A percentile compares a stretch with the other conserved stretches of the same genome.
phyloP scores from a whole-genome alignment of 768 basidiomycete genomes.

The Rhizopogon sp. region DNA sequence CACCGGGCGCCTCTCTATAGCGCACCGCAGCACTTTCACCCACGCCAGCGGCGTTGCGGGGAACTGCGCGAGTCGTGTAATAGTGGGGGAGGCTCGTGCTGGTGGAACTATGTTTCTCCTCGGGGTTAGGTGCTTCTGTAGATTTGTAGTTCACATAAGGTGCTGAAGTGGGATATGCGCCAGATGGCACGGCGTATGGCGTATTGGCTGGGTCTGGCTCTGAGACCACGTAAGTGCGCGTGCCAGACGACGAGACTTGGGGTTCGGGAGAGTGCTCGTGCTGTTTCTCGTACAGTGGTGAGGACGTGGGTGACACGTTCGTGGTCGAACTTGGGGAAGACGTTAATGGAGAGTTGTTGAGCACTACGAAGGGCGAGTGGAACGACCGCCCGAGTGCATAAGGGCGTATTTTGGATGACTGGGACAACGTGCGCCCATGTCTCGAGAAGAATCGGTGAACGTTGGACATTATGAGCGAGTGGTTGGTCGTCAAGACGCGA shows the following conservation, averaged over 20 bases:
- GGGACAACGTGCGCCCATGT: constrained; percentile 4
- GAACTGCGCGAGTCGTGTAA: constrained; percentile 36
- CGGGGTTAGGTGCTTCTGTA: constrained; percentile 34
- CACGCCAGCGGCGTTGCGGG: constrained; percentile 38
- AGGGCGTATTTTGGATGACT: not conserved
- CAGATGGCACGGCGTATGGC: constrained; percentile 66
- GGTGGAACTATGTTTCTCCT: constrained; percentile 38
- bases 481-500: constrained; percentile 10
- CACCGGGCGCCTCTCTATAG: constrained; percentile 37
- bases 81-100: constrained; percentile 38
- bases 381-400: constrained; percentile 39
- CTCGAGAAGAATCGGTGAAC: constrained; percentile 1
- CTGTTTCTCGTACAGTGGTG: constrained; percentile 58
- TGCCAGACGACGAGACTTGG: constrained; percentile 36
- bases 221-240: constrained; percentile 68
- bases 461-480: constrained; percentile 12
- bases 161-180: constrained; percentile 53
- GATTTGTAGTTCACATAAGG: constrained; percentile 40
- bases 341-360: constrained; percentile 34
- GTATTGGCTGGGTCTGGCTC: constrained; percentile 60
- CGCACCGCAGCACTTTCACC: constrained; percentile 45
- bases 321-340: constrained; percentile 27
- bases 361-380: constrained; percentile 60
- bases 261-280: constrained; percentile 48
- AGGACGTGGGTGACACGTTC: constrained; percentile 15